phyloP scores from a whole-genome alignment of 306 rosid species.

The Quercus rubra region DNA sequence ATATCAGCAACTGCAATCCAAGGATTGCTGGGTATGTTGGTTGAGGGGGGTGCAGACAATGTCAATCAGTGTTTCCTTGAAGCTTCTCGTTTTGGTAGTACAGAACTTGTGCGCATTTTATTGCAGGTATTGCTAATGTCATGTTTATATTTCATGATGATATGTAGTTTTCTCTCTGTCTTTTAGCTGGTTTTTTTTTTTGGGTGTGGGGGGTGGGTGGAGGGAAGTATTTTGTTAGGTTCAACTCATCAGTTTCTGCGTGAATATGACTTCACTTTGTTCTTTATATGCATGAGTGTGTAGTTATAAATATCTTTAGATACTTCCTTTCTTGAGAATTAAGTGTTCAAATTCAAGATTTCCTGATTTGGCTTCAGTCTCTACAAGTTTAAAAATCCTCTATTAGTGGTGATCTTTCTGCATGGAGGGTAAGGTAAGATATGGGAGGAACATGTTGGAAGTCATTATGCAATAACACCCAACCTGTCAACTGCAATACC shows the following conservation, averaged over 20 bases:
- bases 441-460: neutral
- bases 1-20: constrained; percentile 75
- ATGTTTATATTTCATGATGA: neutral
- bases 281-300: neutral
- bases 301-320: neutral
- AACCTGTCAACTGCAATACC: too few species aligned
- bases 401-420: too few species aligned
- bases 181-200: neutral
- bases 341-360: neutral
- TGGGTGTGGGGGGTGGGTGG: too few species aligned
- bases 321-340: neutral
- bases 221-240: neutral
- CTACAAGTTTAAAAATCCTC: neutral
- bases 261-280: neutral
- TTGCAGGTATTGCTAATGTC: constrained; percentile 53
- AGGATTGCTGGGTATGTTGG: constrained; percentile 74
- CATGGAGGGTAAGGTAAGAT: neutral
- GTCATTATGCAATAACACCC: neutral
- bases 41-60: constrained; percentile 91
- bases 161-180: neutral
- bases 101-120: constrained; percentile 81
- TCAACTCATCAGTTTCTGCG: neutral
- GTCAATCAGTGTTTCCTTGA: constrained; percentile 89
- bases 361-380: neutral
- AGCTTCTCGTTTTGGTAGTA: constrained; percentile 94